Evolutionary conservation across 2,329 filamentous ascomycete genomes (phyloP), one percentile per base, ranked within the genome.

Genomic region (Hymenoscyphus salicellus): DNA sequence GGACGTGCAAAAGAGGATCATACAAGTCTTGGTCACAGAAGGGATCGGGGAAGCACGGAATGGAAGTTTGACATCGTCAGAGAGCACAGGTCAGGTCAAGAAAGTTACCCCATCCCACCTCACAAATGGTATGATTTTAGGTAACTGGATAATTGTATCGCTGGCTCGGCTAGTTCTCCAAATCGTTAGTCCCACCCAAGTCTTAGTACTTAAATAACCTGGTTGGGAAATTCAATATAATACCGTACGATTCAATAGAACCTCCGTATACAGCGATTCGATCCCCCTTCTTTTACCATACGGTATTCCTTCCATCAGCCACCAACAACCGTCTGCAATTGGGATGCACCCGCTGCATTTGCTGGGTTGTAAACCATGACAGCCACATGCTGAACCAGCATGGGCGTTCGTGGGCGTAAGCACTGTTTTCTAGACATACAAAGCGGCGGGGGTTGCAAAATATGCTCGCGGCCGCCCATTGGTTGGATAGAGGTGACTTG

Each of bases 381-480:
- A 20, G 43, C 63, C 63, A 65, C 63, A 65, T 65, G 64, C 58
- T 30, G 28, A 30, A 30, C 55, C 52, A 26, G 38, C 62, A 61
- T 63, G 63, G 58, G 49, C 30, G 38, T 33, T n/a, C 32, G 55
- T 58, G 49, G 17, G 49, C 28, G 33, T 30, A 43, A 59, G 33
- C 57, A 59, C 33, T 26, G 32, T 43, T 43, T 30, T 38, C 57
- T 7, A 43, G 32, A 38, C 43, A 46, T 55, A 60, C 65, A 72
- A 71, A 70, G 72, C 71, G 70, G 70, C 69, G 67, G 68, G 68
- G 70, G 73, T 73, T 75, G 70, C 71, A 73, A 66, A 56, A 70
- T 60, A 30, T 62, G 62, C 57, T 23, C 63, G 57, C 46, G 36
- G 49, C 58, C 60, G 63, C 59, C 61, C 55, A 72, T 72, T 73